phyloP scores from a whole-genome alignment of 2,329 filamentous ascomycete genomes.

The Dactylellina drechsleri region DNA sequence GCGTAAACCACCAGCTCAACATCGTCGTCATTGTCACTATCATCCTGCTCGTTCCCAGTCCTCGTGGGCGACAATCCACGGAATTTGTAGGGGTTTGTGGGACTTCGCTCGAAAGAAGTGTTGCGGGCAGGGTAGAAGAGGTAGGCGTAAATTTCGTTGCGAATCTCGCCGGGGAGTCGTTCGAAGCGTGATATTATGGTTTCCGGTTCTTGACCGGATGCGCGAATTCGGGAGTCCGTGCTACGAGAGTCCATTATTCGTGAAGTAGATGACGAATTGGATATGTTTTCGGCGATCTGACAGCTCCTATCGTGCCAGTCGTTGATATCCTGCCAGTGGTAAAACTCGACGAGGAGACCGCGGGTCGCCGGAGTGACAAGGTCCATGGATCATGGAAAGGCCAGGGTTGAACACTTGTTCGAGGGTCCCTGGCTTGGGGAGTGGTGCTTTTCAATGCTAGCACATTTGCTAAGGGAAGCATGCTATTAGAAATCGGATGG shows the following conservation, averaged over 20 bases:
- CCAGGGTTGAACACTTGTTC: not conserved
- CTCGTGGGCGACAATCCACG: not conserved
- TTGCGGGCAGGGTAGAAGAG: conserved; percentile 33
- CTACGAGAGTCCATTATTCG: too few species aligned
- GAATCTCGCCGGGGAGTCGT: conserved; percentile 42
- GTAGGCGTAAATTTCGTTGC: conserved; percentile 48
- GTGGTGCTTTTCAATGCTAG: not conserved
- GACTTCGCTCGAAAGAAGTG: conserved; percentile 26
- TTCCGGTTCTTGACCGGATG: not conserved
- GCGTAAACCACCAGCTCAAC: conserved; percentile 24
- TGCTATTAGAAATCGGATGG: not conserved
- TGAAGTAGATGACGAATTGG: not conserved
- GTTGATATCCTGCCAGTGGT: conserved; percentile 1
- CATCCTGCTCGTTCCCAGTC: conserved; percentile 3
- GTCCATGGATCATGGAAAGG: not conserved
- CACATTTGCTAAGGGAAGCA: not conserved
- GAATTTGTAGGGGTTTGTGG: conserved; percentile 25
- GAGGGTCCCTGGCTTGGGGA: not conserved
- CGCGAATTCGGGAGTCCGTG: not conserved
- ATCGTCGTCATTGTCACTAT: conserved; percentile 27
- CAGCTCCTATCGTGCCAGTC: conserved; percentile 7
- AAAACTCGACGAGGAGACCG: conserved; percentile 9
- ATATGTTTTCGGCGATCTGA: not conserved
- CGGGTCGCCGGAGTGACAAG: conserved; percentile 1
- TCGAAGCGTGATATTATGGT: conserved; percentile 26